Percentiles rank a stretch among this genome's conserved stretches.
Conservation (phyloP, 2,329 filamentous ascomycete species). For the Fusarium brachygibbosum region DNA sequence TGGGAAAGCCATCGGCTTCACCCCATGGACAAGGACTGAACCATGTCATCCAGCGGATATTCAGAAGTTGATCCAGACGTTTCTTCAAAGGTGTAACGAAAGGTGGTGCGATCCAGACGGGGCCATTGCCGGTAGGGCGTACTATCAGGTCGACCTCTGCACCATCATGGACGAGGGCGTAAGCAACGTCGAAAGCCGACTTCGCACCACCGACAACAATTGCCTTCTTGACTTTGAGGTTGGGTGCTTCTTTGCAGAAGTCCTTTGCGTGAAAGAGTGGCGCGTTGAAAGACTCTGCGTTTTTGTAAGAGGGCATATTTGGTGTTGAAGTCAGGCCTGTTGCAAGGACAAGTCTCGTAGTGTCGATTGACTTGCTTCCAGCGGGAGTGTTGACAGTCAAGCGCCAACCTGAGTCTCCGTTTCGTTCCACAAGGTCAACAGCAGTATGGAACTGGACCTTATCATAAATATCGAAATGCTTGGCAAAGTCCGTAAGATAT, state of each 20-base stretch:
- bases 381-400: slow-evolving; percentile 24
- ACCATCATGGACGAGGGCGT: slow-evolving; percentile 64
- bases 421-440: slow-evolving; percentile 60
- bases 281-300: slow-evolving; percentile 54
- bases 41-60: slow-evolving; percentile 70
- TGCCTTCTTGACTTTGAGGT: slow-evolving; percentile 52
- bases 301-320: slow-evolving; percentile 57
- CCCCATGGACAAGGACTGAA: slow-evolving; percentile 77
- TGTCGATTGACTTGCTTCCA: slow-evolving; percentile 32
- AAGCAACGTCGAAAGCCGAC: slow-evolving; percentile 70
- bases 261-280: slow-evolving; percentile 61
- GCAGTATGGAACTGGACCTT: slow-evolving; percentile 64
- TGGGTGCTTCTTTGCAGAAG: slow-evolving; percentile 53
- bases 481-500: slow-evolving; percentile 56
- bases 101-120: slow-evolving; percentile 66
- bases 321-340: slow-evolving; percentile 63
- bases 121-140: slow-evolving; percentile 64
- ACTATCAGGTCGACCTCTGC: slow-evolving; percentile 66
- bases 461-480: slow-evolving; percentile 62
- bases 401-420: slow-evolving; percentile 35
- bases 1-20: slow-evolving; percentile 64
- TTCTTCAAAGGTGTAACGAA: slow-evolving; percentile 73
- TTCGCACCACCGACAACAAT: slow-evolving; percentile 70
- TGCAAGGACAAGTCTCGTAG: slow-evolving; percentile 63
- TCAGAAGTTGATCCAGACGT: slow-evolving; percentile 69